Conservation (phyloP, 768 basidiomycete species). For the Suillus spraguei region DNA sequence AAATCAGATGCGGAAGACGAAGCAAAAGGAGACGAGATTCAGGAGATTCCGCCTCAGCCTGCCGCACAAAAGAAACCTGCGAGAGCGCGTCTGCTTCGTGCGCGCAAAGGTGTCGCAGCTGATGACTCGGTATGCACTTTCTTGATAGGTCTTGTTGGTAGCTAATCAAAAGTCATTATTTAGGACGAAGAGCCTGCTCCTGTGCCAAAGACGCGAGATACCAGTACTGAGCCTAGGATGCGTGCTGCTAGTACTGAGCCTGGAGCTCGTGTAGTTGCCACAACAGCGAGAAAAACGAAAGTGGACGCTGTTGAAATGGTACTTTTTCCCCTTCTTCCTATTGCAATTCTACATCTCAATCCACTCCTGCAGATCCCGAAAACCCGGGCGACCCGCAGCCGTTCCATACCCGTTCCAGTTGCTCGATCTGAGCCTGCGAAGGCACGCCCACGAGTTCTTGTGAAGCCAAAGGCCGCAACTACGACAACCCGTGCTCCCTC, state of each 20-base stretch:
- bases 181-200: constrained; percentile 14
- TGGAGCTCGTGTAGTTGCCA: neutral
- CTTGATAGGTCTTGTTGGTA: neutral
- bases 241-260: constrained; percentile 5
- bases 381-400: constrained; percentile 1
- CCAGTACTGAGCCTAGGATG: neutral
- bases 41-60: neutral
- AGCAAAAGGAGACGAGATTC: neutral
- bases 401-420: neutral
- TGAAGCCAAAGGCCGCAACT: constrained; percentile 8
- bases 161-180: neutral
- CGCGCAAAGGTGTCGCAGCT: neutral
- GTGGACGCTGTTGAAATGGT: neutral
- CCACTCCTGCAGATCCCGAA: neutral
- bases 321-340: neutral
- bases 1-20: neutral
- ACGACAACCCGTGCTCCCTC: constrained; percentile 6
- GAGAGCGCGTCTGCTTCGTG: neutral
- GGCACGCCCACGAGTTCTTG: constrained; percentile 8
- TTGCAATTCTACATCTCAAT: neutral
- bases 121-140: constrained; percentile 1
- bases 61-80: constrained; percentile 1
- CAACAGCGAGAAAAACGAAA: constrained; percentile 3
- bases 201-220: constrained; percentile 1
- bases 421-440: constrained; percentile 9